These are phyloP conservation scores for Cerioporus squamosus DNA, from an alignment of 1,284 basidiomycete genomes.

Conservation along the genomic window DNA sequence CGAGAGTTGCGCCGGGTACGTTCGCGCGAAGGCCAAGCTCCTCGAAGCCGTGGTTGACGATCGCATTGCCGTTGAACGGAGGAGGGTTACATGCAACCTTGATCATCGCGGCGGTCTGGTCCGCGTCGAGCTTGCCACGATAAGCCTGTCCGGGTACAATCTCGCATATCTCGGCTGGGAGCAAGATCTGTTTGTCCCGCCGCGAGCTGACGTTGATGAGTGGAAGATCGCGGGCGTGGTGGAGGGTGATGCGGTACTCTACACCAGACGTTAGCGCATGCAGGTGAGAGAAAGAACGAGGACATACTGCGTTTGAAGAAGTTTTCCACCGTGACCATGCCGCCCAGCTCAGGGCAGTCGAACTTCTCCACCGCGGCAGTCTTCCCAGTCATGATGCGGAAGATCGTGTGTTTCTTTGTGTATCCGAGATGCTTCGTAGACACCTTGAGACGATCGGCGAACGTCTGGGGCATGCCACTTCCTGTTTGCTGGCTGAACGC, in stretches of 20 bases:
- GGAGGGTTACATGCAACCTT: conserved; percentile 64
- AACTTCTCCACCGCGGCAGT: conserved; percentile 54
- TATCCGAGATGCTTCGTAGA: conserved; percentile 60
- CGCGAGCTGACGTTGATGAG: conserved; percentile 58
- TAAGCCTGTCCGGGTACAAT: conserved; percentile 61
- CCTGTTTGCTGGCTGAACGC: conserved; percentile 47
- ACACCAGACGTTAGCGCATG: background rate
- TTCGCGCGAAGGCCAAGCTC: conserved; percentile 52
- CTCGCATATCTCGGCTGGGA: conserved; percentile 74
- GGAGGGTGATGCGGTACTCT: conserved; percentile 64
- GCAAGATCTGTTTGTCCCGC: conserved; percentile 45
- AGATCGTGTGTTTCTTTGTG: conserved; percentile 53
- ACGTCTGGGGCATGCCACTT: conserved; percentile 51
- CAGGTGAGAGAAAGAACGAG: background rate
- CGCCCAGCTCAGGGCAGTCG: conserved; percentile 53
- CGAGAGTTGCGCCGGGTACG: conserved; percentile 35
- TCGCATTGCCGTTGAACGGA: conserved; percentile 56
- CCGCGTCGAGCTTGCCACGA: conserved; percentile 53
- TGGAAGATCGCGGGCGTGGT: conserved; percentile 56
- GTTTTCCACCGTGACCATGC: conserved; percentile 57
- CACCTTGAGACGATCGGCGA: conserved; percentile 60
- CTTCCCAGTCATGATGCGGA: conserved; percentile 43
- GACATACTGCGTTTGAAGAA: conserved; percentile 64
- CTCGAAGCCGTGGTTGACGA: conserved; percentile 59
- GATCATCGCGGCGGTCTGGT: conserved; percentile 69